Evolutionary conservation across 768 basidiomycete genomes (phyloP), one percentile per base, ranked within the genome.

Genomic region (Cystofilobasidium capitatum): DNA sequence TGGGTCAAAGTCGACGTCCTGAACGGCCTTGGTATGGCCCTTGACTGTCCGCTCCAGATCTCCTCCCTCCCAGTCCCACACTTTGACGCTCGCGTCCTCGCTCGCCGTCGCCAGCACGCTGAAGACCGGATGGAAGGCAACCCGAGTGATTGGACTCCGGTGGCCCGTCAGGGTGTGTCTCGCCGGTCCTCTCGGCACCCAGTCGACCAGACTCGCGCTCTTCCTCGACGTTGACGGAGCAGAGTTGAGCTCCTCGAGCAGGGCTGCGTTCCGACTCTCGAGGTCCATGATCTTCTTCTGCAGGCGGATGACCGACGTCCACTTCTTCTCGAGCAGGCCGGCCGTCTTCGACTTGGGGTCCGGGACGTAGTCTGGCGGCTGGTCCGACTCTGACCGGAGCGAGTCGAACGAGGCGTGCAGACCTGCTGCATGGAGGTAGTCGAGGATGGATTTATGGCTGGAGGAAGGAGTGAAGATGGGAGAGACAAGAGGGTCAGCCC

Each of bases 231-330:
- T 81, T 62, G 77, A 72, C 31, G 80, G 74, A 17, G 82, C 77
- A 0, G 82, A 79, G 12, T 84, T 77, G 58, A 86, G 81, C 76
- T 96, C 91, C 75, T 89, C 87, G 20, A 86, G 79, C 58, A 89
- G 83, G 26, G 88, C 83, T 62, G 91, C 84, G 71, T 84, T 81
- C 14, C 88, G 83, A 63, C 86, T 85, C 79, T 96, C 92, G 33
- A 97, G 82, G 78, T 94, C 92, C 88, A 94, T 91, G 73, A 97
- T 91, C 92, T 93, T 94, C 82, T 93, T 90, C 80, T 97, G 93
- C 76, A 97, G 78, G 71, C 93, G 83, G 67, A 97, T 93, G 39
- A 96, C 91, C 74, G 88, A 89, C 58, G 90, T 94, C 93, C 93
- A 97, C 78, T 97, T 97, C 86, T 94, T 94, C 81, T 91, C 93